Conservation (phyloP, 1,139 yeast species). For the Diutina pseudorugosa region DNA sequence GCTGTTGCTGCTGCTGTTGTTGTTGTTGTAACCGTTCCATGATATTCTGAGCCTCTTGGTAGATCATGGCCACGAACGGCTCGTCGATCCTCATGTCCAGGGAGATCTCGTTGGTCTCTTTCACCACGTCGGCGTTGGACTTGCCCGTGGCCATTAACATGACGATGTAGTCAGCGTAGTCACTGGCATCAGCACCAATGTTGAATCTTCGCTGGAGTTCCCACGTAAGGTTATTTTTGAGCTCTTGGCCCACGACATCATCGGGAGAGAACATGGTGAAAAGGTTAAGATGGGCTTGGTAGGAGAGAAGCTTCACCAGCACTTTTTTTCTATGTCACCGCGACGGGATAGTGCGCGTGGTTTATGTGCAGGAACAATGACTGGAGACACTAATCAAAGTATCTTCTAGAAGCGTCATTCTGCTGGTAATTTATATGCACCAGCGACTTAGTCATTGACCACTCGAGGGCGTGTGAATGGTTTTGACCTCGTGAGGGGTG, state of each 20-base stretch:
- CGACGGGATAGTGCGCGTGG: not conserved
- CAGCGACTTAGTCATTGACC: too few species aligned
- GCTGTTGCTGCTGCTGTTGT: not conserved
- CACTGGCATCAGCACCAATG: conserved; percentile 50
- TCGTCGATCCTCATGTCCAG: conserved; percentile 47
- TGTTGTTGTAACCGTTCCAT: conserved; percentile 7
- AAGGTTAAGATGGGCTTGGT: not conserved
- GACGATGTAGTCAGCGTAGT: conserved; percentile 71
- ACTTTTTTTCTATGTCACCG: not conserved
- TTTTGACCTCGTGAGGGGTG: too few species aligned
- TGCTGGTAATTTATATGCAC: too few species aligned
- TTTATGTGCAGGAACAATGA: not conserved
- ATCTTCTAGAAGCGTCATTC: too few species aligned
- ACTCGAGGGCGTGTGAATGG: too few species aligned
- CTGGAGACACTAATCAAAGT: not conserved
- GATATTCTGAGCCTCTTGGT: conserved; percentile 39
- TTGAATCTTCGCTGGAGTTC: not conserved
- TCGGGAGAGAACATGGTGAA: not conserved
- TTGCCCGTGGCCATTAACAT: conserved; percentile 65
- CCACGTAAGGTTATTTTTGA: not conserved
- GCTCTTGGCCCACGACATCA: conserved; percentile 3
- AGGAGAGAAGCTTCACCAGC: not conserved
- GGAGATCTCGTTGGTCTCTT: conserved; percentile 53
- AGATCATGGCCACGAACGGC: conserved; percentile 37
- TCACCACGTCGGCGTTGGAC: conserved; percentile 47